phyloP scores from a whole-genome alignment of 805 yeast genomes.

The Wickerhamiella spandovensis region DNA sequence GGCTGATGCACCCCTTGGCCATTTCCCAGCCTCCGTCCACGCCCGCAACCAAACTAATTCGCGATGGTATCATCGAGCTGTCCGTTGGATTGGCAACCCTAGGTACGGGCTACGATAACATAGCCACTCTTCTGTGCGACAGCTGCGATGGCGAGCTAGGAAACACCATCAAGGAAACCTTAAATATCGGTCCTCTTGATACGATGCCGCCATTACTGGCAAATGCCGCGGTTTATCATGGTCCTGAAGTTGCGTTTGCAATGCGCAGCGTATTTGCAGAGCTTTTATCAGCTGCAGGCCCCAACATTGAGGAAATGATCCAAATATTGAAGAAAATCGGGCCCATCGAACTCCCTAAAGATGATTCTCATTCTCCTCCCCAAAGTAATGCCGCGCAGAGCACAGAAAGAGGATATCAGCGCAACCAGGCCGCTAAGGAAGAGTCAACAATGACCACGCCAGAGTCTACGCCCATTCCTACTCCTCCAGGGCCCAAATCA shows the following conservation, averaged over 20 bases:
- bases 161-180: background rate
- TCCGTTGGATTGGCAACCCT: background rate
- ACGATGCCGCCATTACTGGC: conserved; percentile 1
- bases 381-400: background rate
- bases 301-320: background rate
- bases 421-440: background rate
- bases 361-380: background rate
- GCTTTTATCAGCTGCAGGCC: background rate
- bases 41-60: background rate
- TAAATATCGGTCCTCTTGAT: background rate
- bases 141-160: background rate
- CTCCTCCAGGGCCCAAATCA: background rate
- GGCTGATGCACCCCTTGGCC: background rate
- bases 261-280: background rate
- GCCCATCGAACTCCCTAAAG: background rate
- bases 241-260: conserved; percentile 1
- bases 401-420: background rate
- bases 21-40: background rate
- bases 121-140: background rate
- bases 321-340: background rate
- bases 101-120: background rate
- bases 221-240: background rate
- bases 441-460: background rate
- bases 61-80: background rate
- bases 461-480: background rate